Evolutionary conservation across 176 grass and related monocot species (phyloP), one percentile per base, ranked within the genome.

Genomic region (Avena eriantha): DNA sequence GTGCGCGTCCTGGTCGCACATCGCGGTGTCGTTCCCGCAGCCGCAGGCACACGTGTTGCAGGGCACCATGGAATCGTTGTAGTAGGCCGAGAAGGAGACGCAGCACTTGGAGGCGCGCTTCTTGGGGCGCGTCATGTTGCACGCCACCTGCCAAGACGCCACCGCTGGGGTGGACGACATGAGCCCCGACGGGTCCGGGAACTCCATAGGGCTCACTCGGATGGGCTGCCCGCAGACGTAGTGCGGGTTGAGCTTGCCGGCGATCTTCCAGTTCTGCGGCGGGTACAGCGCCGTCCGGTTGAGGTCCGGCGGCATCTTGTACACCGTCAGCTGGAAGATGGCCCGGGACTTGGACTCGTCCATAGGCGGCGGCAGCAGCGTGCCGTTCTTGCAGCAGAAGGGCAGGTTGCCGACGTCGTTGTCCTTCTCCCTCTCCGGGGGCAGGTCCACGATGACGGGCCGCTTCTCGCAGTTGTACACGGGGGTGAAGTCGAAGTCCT

Each of bases 341-440:
- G 97, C 94, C 8, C 73, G 91, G 10, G 97, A 96, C 79, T 79
- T 85, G 88, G 78, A 82, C 2, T 74, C 41, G 82, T 98, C 88
- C 97, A 98, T 98, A 67, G 69, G 79, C 3, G 82, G 87, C 1
- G 97, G 89, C 15, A 99, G 92, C 13, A 99, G 94, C 14, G 87
- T 94, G 69, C 97, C 94, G 56, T 99, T 99, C 92, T 94, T 98
- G 87, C 97, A 98, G 56, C 97, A 98, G 64, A 88, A 96, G 10
- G 94, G 97, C 0, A 98, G 11, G 85, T 98, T 98, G 5, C 90
- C 97, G 21, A 98, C 56, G 49, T 72, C 86, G 10, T 87, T 69
- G 69, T 98, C 97, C 69, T 98, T 94, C 73, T 88, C 97, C 39
- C 87, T 39, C 51, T 98, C 97, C 46, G 94, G 94, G 7, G 97